phyloP scores from a whole-genome alignment of 345 rosid genomes.

The Nephelium lappaceum region DNA sequence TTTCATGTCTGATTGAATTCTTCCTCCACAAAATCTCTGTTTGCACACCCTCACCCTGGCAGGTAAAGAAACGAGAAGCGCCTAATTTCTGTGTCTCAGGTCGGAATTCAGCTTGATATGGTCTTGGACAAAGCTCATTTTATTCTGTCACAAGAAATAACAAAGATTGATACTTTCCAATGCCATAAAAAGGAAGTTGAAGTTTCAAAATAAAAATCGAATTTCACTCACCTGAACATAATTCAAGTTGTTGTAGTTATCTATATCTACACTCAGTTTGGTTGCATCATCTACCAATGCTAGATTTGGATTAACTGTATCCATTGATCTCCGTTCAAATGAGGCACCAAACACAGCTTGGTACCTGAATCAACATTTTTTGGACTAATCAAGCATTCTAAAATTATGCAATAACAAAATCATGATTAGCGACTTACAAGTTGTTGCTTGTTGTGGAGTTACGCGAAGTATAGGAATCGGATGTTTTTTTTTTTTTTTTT shows the following conservation, averaged over 20 bases:
- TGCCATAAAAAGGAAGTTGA: background rate
- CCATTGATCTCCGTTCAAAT: conserved; percentile 32
- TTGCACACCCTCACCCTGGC: conserved; percentile 42
- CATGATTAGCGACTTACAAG: conserved; percentile 49
- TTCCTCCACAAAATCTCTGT: conserved; percentile 38
- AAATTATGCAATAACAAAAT: too few species aligned
- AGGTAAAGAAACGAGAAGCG: conserved; percentile 34
- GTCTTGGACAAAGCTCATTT: conserved; percentile 23
- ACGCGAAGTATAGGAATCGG: conserved; percentile 46
- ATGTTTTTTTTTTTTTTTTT: too few species aligned
- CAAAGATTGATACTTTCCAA: conserved; percentile 10
- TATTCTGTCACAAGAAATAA: conserved; percentile 35
- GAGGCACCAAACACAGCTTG: conserved; percentile 48
- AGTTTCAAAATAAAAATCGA: conserved; percentile 11
- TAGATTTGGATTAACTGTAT: conserved; percentile 21
- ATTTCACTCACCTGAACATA: conserved; percentile 40
- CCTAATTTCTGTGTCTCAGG: conserved; percentile 33
- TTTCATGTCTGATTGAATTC: conserved; percentile 22
- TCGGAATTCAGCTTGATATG: conserved; percentile 30
- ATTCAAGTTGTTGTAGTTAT: conserved; percentile 34
- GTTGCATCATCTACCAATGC: conserved; percentile 26
- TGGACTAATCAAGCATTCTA: background rate
- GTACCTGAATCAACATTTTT: conserved; percentile 34
- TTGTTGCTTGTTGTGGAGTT: conserved; percentile 38
- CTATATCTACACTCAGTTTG: conserved; percentile 15